phyloP scores from a whole-genome alignment of 148 eudicot genomes.

The Vaccinium darrowii region DNA sequence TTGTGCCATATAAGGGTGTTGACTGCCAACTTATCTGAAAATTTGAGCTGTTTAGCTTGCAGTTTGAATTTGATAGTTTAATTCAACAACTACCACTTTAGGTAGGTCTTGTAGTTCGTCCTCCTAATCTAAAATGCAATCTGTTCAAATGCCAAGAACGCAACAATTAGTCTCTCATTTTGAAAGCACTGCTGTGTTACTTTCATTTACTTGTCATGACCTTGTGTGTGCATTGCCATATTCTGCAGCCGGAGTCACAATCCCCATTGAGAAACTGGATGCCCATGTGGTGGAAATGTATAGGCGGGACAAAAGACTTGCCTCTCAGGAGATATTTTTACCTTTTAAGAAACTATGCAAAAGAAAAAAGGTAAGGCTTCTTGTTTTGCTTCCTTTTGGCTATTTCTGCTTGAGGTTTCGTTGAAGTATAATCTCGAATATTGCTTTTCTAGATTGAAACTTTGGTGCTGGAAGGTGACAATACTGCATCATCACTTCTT shows the following conservation, averaged over 20 bases:
- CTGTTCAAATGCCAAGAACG: background rate
- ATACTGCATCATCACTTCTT: slow-evolving; percentile 51
- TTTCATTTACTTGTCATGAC: slow-evolving; percentile 8
- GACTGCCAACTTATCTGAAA: background rate
- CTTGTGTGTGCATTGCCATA: background rate
- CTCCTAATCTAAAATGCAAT: background rate
- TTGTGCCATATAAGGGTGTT: background rate
- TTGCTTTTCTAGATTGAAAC: slow-evolving; percentile 46
- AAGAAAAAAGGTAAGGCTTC: slow-evolving; percentile 34
- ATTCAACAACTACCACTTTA: background rate
- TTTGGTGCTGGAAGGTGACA: slow-evolving; percentile 64
- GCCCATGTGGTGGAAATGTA: slow-evolving; percentile 47
- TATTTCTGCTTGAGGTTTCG: background rate
- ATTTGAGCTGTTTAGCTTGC: background rate
- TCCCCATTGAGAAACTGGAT: slow-evolving; percentile 57
- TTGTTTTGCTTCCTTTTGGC: background rate
- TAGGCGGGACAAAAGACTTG: slow-evolving; percentile 43
- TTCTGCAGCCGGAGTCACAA: slow-evolving; percentile 58
- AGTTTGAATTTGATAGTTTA: no score
- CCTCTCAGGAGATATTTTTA: slow-evolving; percentile 41
- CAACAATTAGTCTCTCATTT: background rate
- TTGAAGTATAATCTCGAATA: background rate
- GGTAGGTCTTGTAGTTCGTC: background rate
- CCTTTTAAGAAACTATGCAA: slow-evolving; percentile 55
- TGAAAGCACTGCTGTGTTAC: background rate